Evolutionary conservation across 2,329 filamentous ascomycete species (phyloP).

Genomic region (Periconia sp.): DNA sequence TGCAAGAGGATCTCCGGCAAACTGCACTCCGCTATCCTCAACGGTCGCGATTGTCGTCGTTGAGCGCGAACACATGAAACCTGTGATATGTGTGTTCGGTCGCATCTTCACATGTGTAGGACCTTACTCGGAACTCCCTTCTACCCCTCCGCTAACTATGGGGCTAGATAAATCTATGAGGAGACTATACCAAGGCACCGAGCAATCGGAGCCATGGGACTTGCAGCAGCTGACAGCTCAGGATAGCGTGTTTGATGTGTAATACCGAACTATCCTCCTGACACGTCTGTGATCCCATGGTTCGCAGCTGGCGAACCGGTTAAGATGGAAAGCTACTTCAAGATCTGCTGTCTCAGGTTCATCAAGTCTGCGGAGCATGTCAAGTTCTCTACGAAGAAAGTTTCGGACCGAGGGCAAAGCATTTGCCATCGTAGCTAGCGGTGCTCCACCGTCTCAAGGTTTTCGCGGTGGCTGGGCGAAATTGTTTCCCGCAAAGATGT

Average conservation of each 20-base stretch:
- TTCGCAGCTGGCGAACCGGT: not conserved
- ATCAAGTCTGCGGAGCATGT: no score
- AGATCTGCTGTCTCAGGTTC: no score
- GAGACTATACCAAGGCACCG: not conserved
- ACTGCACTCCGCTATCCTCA: slow-evolving; percentile 10
- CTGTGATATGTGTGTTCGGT: not conserved
- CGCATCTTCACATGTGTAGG: no score
- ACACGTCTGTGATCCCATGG: not conserved
- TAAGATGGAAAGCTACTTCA: no score
- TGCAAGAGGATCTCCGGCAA: slow-evolving; percentile 13
- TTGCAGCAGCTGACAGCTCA: not conserved
- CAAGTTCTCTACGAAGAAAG: no score
- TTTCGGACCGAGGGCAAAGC: no score
- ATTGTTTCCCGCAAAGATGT: slow-evolving; percentile 6
- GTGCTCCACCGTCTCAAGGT: not conserved
- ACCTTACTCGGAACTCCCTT: no score
- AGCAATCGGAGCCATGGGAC: slow-evolving; percentile 8
- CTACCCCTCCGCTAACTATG: no score
- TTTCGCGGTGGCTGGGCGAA: not conserved
- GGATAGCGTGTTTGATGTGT: slow-evolving; percentile 2
- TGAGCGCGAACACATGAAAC: no score
- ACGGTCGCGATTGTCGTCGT: no score
- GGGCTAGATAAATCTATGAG: no score
- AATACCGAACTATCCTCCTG: not conserved
- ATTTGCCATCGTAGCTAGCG: not conserved